phyloP scores from a whole-genome alignment of 257 asterid species.

The Solanum clarkiae region DNA sequence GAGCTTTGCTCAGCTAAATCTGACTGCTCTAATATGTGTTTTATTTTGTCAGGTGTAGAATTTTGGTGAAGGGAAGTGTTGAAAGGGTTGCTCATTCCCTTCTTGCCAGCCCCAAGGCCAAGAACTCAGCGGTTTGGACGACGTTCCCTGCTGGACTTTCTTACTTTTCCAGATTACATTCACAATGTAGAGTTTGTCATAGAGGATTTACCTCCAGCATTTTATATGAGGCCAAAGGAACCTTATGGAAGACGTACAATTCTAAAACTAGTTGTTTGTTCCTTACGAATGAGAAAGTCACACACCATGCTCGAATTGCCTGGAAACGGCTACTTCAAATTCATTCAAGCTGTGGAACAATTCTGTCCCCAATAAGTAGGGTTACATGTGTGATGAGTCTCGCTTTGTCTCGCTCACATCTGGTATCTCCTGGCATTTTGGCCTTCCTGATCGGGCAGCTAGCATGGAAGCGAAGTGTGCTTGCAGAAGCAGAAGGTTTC shows the following conservation, averaged over 20 bases:
- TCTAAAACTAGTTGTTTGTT: constrained; percentile 8
- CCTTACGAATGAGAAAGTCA: constrained; percentile 16
- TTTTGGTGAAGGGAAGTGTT: constrained; percentile 29
- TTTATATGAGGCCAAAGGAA: constrained; percentile 23
- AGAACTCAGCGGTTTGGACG: constrained; percentile 13
- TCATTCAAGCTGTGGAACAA: constrained; percentile 39
- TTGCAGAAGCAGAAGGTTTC: constrained; percentile 50
- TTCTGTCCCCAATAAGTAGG: constrained; percentile 46
- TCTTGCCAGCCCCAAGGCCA: constrained; percentile 18
- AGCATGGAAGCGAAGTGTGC: constrained; percentile 26
- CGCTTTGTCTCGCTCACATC: constrained; percentile 71
- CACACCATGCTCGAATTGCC: constrained; percentile 43
- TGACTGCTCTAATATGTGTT: background rate
- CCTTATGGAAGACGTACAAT: constrained; percentile 21
- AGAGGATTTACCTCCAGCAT: constrained; percentile 31
- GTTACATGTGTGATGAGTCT: constrained; percentile 64
- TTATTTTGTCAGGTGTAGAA: constrained; percentile 19
- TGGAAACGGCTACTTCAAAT: constrained; percentile 51
- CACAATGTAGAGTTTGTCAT: constrained; percentile 13
- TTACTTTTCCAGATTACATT: constrained; percentile 19
- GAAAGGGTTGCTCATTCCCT: constrained; percentile 31
- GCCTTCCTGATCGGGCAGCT: constrained; percentile 55
- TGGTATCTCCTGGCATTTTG: constrained; percentile 68
- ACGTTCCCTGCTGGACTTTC: constrained; percentile 19
- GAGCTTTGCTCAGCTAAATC: background rate